Evolutionary conservation across 2,329 filamentous ascomycete genomes (phyloP).

Genomic region (Fusarium coicis): DNA sequence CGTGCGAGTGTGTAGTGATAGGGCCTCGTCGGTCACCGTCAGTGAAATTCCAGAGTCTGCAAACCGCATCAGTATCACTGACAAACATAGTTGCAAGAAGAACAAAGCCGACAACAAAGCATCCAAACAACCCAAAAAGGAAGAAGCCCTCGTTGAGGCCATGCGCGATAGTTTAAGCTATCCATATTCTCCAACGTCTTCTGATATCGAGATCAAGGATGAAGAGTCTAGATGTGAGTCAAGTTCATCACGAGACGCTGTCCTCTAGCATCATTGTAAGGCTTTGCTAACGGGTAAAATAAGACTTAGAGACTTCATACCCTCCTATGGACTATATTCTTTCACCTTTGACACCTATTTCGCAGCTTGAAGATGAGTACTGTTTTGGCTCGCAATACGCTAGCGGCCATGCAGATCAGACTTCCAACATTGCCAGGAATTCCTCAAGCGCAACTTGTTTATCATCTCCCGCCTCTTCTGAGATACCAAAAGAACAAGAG

Average conservation of each 20-base stretch:
- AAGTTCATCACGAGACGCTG: no score
- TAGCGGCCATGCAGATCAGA: neutral
- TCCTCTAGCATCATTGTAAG: neutral
- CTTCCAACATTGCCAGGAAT: no score
- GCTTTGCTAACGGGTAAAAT: neutral
- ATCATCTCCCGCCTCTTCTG: neutral
- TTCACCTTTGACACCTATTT: neutral
- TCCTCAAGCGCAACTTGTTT: neutral
- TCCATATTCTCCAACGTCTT: neutral
- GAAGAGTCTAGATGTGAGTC: neutral
- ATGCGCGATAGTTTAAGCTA: neutral
- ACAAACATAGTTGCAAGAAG: neutral
- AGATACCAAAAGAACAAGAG: neutral
- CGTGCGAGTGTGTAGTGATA: constrained; percentile 4
- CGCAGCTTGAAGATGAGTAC: neutral
- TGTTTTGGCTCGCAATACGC: neutral
- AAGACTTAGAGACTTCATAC: neutral
- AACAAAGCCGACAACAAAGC: neutral
- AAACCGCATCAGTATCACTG: neutral
- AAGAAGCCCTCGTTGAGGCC: neutral
- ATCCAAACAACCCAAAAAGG: no score
- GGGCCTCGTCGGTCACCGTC: neutral
- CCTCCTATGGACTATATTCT: neutral
- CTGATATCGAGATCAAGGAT: neutral
- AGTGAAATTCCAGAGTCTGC: neutral